Conservation (phyloP, 257 asterid species). For the Solanum phureja region DNA sequence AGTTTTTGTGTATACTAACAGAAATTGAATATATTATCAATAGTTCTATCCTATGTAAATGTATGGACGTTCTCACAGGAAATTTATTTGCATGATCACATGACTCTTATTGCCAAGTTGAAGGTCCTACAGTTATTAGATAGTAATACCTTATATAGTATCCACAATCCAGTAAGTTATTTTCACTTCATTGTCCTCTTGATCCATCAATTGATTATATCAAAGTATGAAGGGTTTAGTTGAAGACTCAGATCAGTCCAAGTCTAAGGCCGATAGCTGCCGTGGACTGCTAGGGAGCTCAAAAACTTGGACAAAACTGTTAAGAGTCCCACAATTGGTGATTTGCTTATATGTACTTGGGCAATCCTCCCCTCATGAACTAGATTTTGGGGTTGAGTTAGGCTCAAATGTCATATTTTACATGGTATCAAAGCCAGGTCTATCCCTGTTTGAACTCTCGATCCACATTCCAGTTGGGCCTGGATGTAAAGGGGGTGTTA, state of each 20-base stretch:
- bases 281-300: neutral
- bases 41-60: neutral
- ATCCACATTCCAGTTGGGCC: neutral
- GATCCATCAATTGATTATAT: neutral
- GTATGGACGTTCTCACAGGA: neutral
- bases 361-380: neutral
- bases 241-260: neutral
- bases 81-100: neutral
- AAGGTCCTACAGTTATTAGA: too few relatives aligned
- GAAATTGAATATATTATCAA: neutral
- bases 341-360: neutral
- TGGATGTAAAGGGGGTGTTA: neutral
- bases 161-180: neutral
- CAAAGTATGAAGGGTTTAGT: neutral
- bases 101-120: neutral
- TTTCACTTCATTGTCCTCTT: neutral
- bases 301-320: neutral
- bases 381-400: neutral
- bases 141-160: neutral
- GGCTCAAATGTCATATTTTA: too few relatives aligned
- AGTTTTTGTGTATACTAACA: neutral
- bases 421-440: neutral
- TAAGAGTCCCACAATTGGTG: neutral
- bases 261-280: neutral
- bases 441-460: too few relatives aligned